Conservation (phyloP, 2,329 filamentous ascomycete species). For the Coleophoma eucalyptorum region DNA sequence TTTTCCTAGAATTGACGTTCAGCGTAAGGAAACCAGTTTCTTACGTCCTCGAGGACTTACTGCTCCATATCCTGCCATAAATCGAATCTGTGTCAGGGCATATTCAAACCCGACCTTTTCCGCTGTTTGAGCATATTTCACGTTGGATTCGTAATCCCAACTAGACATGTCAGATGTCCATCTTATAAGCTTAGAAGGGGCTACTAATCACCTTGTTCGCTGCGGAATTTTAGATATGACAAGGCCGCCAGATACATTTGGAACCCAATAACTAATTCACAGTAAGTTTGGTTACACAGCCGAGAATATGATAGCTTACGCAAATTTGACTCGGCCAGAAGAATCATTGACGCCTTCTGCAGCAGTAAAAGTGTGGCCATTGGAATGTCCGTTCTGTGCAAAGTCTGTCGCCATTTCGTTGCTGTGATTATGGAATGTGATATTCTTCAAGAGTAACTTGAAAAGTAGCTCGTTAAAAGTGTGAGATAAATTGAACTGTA, state of each 20-base stretch:
- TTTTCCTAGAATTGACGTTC: constrained; percentile 23
- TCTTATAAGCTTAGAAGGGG: too few relatives aligned
- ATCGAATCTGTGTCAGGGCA: constrained; percentile 47
- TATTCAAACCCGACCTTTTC: constrained; percentile 47
- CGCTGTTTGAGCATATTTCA: constrained; percentile 43
- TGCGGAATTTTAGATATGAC: constrained; percentile 49
- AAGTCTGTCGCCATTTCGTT: background rate
- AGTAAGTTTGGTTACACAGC: too few relatives aligned
- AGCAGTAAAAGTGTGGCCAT: constrained; percentile 17
- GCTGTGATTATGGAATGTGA: too few relatives aligned
- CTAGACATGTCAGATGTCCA: constrained; percentile 5
- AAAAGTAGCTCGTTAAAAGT: background rate
- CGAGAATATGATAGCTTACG: constrained; percentile 16
- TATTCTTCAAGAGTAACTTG: background rate
- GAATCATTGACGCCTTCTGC: constrained; percentile 36
- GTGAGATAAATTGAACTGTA: background rate
- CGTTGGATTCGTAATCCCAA: constrained; percentile 45
- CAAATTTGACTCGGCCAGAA: constrained; percentile 40
- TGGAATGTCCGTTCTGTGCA: background rate
- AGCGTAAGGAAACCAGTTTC: background rate
- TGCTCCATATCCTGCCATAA: constrained; percentile 46
- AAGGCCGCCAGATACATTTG: constrained; percentile 48
- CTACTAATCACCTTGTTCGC: constrained; percentile 27
- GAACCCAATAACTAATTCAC: constrained; percentile 42
- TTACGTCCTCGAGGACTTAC: constrained; percentile 13